Percentiles rank a stretch among this genome's conserved stretches.
Conservation (phyloP, 2,329 filamentous ascomycete species). For the Trichoderma gracile region DNA sequence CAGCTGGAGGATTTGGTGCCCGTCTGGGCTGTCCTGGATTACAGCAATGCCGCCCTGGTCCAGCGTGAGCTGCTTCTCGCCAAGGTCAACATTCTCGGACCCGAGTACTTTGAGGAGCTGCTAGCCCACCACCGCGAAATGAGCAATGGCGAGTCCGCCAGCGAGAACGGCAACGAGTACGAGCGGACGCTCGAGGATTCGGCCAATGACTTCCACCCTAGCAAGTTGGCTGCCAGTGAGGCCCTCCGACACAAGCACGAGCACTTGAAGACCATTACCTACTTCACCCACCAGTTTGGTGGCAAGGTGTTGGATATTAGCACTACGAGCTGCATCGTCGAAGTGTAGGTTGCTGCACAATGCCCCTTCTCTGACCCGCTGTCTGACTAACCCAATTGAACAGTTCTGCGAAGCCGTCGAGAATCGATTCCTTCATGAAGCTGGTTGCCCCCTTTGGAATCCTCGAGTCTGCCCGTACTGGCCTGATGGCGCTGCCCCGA, state of each 20-base stretch:
- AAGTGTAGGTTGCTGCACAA: slow-evolving; percentile 66
- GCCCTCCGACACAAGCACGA: slow-evolving; percentile 96
- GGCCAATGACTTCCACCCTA: slow-evolving; percentile 80
- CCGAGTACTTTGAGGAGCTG: slow-evolving; percentile 97
- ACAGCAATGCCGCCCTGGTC: slow-evolving; percentile 87
- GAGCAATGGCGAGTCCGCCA: slow-evolving; percentile 47
- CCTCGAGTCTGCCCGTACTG: slow-evolving; percentile 90
- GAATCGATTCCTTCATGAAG: slow-evolving; percentile 98
- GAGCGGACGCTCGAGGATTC: slow-evolving; percentile 48
- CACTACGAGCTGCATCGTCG: slow-evolving; percentile 97
- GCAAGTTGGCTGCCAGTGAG: slow-evolving; percentile 80
- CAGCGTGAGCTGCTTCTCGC: slow-evolving; percentile 94
- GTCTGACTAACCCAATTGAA: slow-evolving; percentile 31
- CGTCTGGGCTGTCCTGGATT: slow-evolving; percentile 97
- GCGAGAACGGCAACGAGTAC: slow-evolving; percentile 47
- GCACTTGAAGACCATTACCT: slow-evolving; percentile 93
- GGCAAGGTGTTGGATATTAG: slow-evolving; percentile 98
- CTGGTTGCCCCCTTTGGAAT: slow-evolving; percentile 93
- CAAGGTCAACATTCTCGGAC: slow-evolving; percentile 94
- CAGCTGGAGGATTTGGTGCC: slow-evolving; percentile 96
- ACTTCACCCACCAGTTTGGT: slow-evolving; percentile 94
- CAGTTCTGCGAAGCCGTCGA: slow-evolving; percentile 85
- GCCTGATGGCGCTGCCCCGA: slow-evolving; percentile 93
- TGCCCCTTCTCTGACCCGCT: background rate
- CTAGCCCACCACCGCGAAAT: slow-evolving; percentile 95